Base-by-base conservation (phyloP, 805 yeast genomes). In the Hanseniaspora jakobsenii region DNA sequence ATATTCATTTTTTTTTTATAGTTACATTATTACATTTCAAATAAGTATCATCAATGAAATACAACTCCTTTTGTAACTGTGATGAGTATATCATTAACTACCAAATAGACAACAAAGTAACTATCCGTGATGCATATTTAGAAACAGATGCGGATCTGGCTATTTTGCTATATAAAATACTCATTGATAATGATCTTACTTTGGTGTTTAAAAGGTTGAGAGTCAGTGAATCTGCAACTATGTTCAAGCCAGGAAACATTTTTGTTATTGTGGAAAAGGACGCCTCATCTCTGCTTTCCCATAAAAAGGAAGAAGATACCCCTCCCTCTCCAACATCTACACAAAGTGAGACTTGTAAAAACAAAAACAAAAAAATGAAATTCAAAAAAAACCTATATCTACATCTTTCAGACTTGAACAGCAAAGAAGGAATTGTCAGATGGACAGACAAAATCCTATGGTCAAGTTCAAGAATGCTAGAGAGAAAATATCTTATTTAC, bases 361-460 rank as follows among this genome's bases (percentile, higher is more conserved):
- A 38, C 95, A 87, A 60, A 84, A 81, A 52, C 66, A 72, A 10
- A 77, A 87, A 0, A 86, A 89, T 8, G 8, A 12, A 13, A 18
- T 13, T 3, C 18, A 39, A 32, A 26, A 24, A 22, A 10, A n/a
- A n/a, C n/a, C n/a, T n/a, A n/a, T n/a, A n/a, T n/a, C n/a, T n/a
- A n/a, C 44, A 39, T 24, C 18, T 39, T 12, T 39, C 37, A 9
- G 32, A 31, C 13, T 18, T 39, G n/a, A 28, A 39, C n/a, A 9
- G 17, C 5, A 18, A 39, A 13, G 44, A 39, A 16, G 45, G 45
- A 2, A 86, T 87, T 49, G 82, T 81, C 57, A 69, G 97, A 48
- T 87, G 97, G 97, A 87, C 97, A 1, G 97, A 87, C 56, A 95
- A 95, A n/a, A 73, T 83, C 12, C 68, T 87, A 12, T 87, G 97